Evolutionary conservation across 768 basidiomycete species (phyloP), one percentile per base, ranked within the genome.

Genomic region (Boletus reticulatus): DNA sequence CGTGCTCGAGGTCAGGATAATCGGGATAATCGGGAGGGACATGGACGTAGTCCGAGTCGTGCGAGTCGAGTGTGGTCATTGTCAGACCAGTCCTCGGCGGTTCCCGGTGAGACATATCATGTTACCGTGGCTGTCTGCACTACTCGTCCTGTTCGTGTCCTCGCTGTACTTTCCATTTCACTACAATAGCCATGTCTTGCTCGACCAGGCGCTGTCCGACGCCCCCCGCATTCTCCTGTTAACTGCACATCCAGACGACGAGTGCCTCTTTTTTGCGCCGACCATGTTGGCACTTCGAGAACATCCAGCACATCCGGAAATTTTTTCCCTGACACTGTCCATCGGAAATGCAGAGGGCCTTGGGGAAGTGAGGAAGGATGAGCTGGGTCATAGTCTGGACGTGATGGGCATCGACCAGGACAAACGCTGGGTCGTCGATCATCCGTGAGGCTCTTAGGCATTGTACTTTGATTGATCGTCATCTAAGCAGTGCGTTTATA

Each of bases 191-290:
- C 55, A 65, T 31, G 45, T 55, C 52, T 44, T 72, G 20, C 56
- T 62, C 52, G 52, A 48, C 50, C 41, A 50, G 22, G 8, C 41
- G 17, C 17, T 19, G 11, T 20, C 22, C 41, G 49, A 55, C 47
- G 0, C 37, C 4, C 57, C 65, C 24, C 59, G 66, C 24, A 67
- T 90, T 34, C 75, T 94, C 37, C 69, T 97, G 4, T 70, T 98
- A 43, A 96, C 94, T 1, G 93, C 94, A 27, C 94, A 98, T 67
- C 94, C 94, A 3, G 94, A 97, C 67, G 94, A 98, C 68, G 94
- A 97, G 74, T 86, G 85, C 68, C 82, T 95, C 80, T 98, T 98
- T 78, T 98, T 98, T 69, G 85, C 86, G 4, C 94, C 94, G 0
- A 94, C 92, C 0, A 69, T 96, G 14, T 73, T 87, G 32, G 77